phyloP scores from a whole-genome alignment of 495 filamentous ascomycete genomes.

The Parathielavia appendiculata region DNA sequence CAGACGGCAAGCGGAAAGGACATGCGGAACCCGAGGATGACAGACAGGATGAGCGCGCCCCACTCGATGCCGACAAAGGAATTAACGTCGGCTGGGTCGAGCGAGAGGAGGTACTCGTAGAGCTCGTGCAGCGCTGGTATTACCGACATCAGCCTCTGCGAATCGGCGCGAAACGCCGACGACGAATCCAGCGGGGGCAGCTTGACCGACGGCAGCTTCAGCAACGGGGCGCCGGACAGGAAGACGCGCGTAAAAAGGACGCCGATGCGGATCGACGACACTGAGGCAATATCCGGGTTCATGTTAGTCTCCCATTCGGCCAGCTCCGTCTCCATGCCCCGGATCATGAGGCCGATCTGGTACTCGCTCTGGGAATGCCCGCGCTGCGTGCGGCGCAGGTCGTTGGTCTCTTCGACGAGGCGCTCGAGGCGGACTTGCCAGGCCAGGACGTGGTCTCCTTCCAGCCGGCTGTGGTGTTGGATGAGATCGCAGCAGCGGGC shows the following conservation, averaged over 20 bases:
- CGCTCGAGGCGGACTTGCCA: conserved; percentile 41
- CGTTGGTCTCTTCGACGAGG: conserved; percentile 35
- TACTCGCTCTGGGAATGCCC: conserved; percentile 29
- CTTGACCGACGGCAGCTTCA: conserved; percentile 24
- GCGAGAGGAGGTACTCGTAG: conserved; percentile 30
- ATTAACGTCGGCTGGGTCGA: conserved; percentile 24
- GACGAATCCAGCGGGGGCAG: conserved; percentile 1
- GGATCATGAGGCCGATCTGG: conserved; percentile 37
- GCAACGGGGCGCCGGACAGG: conserved; percentile 34
- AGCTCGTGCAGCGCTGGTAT: conserved; percentile 24
- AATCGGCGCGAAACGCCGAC: conserved; percentile 15
- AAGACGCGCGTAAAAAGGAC: conserved; percentile 35
- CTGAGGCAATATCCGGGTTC: conserved; percentile 22
- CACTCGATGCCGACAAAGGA: conserved; percentile 34
- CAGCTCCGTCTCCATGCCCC: conserved; percentile 41
- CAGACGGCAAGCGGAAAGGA: conserved; percentile 36
- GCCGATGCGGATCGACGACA: conserved; percentile 29
- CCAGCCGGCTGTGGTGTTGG: conserved; percentile 26
- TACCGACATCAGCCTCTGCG: conserved; percentile 10
- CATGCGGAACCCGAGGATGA: conserved; percentile 40
- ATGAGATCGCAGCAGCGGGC: conserved; percentile 34
- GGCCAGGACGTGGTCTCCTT: conserved; percentile 36
- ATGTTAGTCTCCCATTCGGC: conserved; percentile 37
- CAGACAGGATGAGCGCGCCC: conserved; percentile 31
- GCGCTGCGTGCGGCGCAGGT: conserved; percentile 25